Evolutionary conservation across 305 asterid species (phyloP).

Genomic region (Stenogyne calaminthoides): DNA sequence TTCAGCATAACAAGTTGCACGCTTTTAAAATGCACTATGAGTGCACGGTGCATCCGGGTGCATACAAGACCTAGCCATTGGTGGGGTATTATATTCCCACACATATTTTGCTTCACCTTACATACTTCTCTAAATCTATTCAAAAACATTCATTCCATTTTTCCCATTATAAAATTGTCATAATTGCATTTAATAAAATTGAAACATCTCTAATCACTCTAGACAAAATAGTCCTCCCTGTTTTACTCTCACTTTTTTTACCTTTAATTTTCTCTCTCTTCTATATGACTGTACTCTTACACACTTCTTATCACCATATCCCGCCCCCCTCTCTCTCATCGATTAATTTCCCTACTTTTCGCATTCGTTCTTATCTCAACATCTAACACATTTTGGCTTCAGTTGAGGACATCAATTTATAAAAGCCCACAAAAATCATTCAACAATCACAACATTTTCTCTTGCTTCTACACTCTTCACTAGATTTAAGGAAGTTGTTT

Average conservation of each 20-base stretch:
- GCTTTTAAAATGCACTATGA: too few relatives aligned
- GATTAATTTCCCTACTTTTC: not conserved
- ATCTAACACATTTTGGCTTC: slow-evolving; percentile 18
- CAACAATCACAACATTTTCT: not conserved
- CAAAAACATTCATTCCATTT: not conserved
- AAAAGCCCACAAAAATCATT: slow-evolving; percentile 17
- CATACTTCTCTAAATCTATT: not conserved
- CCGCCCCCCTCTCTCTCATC: not conserved
- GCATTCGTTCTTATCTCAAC: slow-evolving; percentile 32
- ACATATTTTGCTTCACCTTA: not conserved
- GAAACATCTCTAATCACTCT: not conserved
- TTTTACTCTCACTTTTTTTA: not conserved
- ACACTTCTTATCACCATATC: not conserved
- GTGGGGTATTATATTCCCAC: not conserved
- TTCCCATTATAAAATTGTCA: not conserved
- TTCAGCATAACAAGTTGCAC: too few relatives aligned
- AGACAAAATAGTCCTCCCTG: not conserved
- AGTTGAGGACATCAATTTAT: not conserved
- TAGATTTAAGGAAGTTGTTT: not conserved
- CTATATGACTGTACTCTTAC: not conserved
- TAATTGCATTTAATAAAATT: slow-evolving; percentile 23
- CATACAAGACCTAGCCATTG: too few relatives aligned
- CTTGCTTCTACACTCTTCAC: not conserved
- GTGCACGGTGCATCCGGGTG: too few relatives aligned
- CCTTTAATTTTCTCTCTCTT: not conserved